Evolutionary conservation across 352 stramenopile species (phyloP), one percentile per base, ranked within the genome.

Genomic region (Phytophthora pisi): DNA sequence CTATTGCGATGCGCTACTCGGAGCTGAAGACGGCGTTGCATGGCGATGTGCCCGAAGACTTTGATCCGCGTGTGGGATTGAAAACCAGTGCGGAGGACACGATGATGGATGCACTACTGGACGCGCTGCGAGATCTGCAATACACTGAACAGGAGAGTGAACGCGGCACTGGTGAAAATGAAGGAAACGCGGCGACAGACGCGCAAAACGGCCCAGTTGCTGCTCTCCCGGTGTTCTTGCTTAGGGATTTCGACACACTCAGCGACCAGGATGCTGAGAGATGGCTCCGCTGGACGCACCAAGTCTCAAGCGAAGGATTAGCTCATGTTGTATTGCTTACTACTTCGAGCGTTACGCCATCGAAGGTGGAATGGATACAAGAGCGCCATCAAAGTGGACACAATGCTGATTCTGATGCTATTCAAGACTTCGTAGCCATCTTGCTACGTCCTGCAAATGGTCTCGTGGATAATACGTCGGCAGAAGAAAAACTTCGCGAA

Each of bases 241-340:
- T 92, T 4, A 61, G 70, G 0, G 84, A 88, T 16, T 82, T 91
- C 53, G 82, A 91, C 38, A 47, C 42, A 2, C 68, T 88, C 50
- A 72, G 62, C 24, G 68, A 78, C 23, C 63, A 63, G 2, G 64
- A 84, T 20, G 57, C 56, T 2, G 68, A 74, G 23, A 65, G 38
- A 30, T 89, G 71, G 74, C 56, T 92, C 11, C 53, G 68, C 13
- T 94, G 86, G 86, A 72, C 74, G 4, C 70, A 89, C 42, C 62
- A 75, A 20, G 67, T 89, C 15, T 88, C 82, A 1, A 76, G 31
- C 9, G 57, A 68, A 0, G 74, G 75, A 0, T 59, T 94, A 20
- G 84, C 82, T 4, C 70, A 94, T 56, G 84, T 92, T 5, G 76
- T 92, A 18, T 34, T 91, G 36, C 58, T 76, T 16, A 90, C 82